These are phyloP conservation scores for Candida sithepensis DNA, from an alignment of 805 yeast species.

Conservation along the genomic window DNA sequence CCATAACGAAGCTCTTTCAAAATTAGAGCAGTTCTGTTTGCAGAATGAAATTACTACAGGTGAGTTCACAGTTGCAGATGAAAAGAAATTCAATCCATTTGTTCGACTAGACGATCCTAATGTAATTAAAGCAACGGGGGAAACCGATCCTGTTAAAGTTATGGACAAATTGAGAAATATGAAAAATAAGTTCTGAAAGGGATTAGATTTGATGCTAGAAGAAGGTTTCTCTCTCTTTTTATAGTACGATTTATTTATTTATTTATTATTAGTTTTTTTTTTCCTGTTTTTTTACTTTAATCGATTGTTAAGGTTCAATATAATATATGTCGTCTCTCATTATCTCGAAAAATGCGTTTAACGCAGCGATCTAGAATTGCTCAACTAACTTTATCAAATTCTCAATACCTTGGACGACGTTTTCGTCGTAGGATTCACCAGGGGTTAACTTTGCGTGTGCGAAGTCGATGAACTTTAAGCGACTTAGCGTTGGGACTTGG, in stretches of 20 bases:
- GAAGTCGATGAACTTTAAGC: constrained; percentile 76
- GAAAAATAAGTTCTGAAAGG: constrained; percentile 56
- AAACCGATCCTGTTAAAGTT: constrained; percentile 45
- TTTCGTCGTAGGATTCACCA: constrained; percentile 68
- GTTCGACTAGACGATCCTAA: constrained; percentile 69
- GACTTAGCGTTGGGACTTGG: constrained; percentile 42
- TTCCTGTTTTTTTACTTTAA: constrained; percentile 1
- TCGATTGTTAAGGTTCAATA: too few species aligned
- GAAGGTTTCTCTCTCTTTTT: too few species aligned
- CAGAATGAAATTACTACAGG: constrained; percentile 80
- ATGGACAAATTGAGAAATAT: constrained; percentile 72
- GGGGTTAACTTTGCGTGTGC: constrained; percentile 74
- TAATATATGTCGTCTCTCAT: not conserved
- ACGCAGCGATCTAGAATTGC: constrained; percentile 5
- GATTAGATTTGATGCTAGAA: too few species aligned
- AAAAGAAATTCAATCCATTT: constrained; percentile 81
- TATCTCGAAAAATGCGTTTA: not conserved
- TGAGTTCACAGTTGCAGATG: constrained; percentile 77
- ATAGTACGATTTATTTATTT: not conserved
- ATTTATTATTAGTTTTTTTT: not conserved
- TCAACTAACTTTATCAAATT: constrained; percentile 48
- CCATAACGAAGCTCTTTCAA: constrained; percentile 46
- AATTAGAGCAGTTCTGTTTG: constrained; percentile 48
- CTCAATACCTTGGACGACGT: constrained; percentile 66
- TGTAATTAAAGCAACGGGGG: constrained; percentile 58